phyloP scores from a whole-genome alignment of 177 flowering plant species.

The Vitis hybrid region DNA sequence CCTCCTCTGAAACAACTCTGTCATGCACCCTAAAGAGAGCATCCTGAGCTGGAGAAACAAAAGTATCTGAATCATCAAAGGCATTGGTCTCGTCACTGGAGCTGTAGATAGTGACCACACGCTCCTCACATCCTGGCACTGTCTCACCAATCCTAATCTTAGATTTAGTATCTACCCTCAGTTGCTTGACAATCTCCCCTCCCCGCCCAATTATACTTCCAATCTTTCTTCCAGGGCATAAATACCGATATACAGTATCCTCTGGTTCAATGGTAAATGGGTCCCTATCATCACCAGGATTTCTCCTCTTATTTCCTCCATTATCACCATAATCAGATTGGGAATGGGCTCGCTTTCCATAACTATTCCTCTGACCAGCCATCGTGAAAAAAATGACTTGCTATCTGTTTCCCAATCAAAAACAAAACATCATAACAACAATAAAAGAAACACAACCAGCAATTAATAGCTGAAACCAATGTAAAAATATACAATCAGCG shows the following conservation, averaged over 20 bases:
- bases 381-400: slow-evolving; percentile 20
- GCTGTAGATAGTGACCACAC: slow-evolving; percentile 89
- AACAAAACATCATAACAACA: neutral
- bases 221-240: slow-evolving; percentile 84
- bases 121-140: slow-evolving; percentile 79
- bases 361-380: slow-evolving; percentile 77
- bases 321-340: slow-evolving; percentile 63
- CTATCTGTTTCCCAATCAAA: slow-evolving; percentile 11
- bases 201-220: slow-evolving; percentile 98
- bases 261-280: slow-evolving; percentile 60
- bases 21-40: slow-evolving; percentile 90
- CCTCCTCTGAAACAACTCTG: slow-evolving; percentile 73
- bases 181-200: slow-evolving; percentile 91
- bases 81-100: slow-evolving; percentile 66
- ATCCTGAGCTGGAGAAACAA: slow-evolving; percentile 86
- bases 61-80: slow-evolving; percentile 44
- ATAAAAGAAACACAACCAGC: neutral
- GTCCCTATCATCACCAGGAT: slow-evolving; percentile 71
- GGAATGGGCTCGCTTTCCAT: slow-evolving; percentile 76
- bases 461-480: too few relatives aligned
- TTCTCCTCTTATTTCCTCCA: slow-evolving; percentile 76
- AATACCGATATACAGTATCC: slow-evolving; percentile 84
- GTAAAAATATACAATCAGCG: too few relatives aligned
- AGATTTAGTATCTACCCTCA: slow-evolving; percentile 79
- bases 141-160: slow-evolving; percentile 91